Percentiles rank a stretch among this genome's conserved stretches.
Evolutionary conservation across 2,329 filamentous ascomycete species (phyloP).

Genomic region (Aspergillus phoenicis): DNA sequence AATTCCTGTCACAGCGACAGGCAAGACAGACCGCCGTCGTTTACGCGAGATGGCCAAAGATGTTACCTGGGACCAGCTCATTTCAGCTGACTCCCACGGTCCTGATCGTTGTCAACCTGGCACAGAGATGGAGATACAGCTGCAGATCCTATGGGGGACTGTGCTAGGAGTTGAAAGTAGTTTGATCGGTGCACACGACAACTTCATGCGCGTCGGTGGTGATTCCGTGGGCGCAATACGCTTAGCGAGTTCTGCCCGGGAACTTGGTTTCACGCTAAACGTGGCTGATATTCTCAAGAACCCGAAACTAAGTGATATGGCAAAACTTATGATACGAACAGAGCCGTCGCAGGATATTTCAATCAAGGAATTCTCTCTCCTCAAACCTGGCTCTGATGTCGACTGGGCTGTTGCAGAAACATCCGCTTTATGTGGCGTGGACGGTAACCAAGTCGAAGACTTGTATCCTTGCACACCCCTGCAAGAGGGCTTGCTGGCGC

Average conservation of each 20-base stretch:
- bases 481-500: conserved; percentile 1
- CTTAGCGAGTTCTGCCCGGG: background rate
- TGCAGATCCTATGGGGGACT: background rate
- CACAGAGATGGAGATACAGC: background rate
- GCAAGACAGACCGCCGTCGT: conserved; percentile 10
- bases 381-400: background rate
- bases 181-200: background rate
- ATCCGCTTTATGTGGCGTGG: background rate
- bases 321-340: background rate
- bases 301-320: conserved; percentile 12
- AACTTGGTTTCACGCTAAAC: background rate
- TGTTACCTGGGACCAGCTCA: background rate
- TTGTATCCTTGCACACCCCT: conserved; percentile 3
- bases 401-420: background rate
- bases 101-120: background rate
- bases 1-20: background rate
- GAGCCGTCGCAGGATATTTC: background rate
- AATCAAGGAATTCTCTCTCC: no score
- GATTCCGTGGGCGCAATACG: conserved; percentile 11
- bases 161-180: background rate
- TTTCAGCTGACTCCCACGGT: background rate
- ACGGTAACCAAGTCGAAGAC: background rate
- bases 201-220: conserved; percentile 8
- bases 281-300: conserved; percentile 9
- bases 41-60: background rate